Conservation (phyloP, 225 moss, liverwort and hornwort genomes). For the Asterella californica region DNA sequence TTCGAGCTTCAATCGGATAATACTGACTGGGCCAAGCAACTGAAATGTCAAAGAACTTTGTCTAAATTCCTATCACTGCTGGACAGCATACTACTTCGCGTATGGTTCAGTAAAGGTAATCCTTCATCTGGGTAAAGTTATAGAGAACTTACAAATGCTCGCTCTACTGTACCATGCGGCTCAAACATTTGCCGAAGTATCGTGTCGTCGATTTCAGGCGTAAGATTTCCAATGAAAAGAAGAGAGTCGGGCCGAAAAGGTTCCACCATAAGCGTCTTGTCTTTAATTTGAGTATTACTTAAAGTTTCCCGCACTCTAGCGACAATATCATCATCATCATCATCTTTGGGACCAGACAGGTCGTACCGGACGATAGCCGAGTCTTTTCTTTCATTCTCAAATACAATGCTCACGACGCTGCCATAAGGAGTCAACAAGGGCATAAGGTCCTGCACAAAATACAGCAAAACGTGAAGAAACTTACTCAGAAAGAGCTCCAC, state of each 20-base stretch:
- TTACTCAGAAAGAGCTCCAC: neutral
- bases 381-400: constrained; percentile 47
- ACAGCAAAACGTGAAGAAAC: neutral
- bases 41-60: neutral
- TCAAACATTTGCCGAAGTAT: constrained; percentile 47
- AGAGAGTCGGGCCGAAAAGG: constrained; percentile 49
- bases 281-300: constrained; percentile 33
- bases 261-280: constrained; percentile 31
- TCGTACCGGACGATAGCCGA: constrained; percentile 42
- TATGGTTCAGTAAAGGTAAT: neutral
- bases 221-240: constrained; percentile 49
- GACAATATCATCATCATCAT: constrained; percentile 39
- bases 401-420: constrained; percentile 39
- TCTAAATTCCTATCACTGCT: neutral
- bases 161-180: constrained; percentile 47
- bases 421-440: constrained; percentile 33
- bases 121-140: neutral
- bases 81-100: neutral
- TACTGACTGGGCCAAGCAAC: neutral
- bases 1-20: neutral
- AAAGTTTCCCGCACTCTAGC: constrained; percentile 34
- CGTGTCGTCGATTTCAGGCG: constrained; percentile 46
- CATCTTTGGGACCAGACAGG: constrained; percentile 25
- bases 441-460: constrained; percentile 36
- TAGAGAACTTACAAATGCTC: constrained; percentile 42